phyloP scores from a whole-genome alignment of 2,329 filamentous ascomycete species.

The Fusarium hostae region DNA sequence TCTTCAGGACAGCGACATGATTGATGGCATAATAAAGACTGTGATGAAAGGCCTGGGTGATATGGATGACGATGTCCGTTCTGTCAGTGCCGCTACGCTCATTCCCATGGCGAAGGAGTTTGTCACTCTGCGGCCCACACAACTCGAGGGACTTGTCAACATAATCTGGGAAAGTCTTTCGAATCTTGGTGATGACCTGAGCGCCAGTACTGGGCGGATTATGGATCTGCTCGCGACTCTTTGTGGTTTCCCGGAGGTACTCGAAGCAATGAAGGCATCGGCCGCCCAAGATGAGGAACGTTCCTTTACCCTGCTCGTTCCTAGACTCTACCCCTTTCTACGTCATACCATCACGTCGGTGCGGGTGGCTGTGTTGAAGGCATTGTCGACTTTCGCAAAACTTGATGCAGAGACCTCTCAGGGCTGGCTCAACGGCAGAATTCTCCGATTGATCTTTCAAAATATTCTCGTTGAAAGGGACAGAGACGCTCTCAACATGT shows the following conservation, averaged over 20 bases:
- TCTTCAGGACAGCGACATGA: conserved; percentile 82
- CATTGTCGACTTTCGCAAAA: conserved; percentile 90
- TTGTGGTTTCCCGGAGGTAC: conserved; percentile 91
- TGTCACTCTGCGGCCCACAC: conserved; percentile 81
- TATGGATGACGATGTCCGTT: conserved; percentile 92
- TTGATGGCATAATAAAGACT: conserved; percentile 90
- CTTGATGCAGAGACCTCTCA: conserved; percentile 83
- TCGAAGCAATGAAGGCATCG: conserved; percentile 93
- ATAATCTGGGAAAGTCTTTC: conserved; percentile 98
- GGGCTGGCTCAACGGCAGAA: conserved; percentile 92
- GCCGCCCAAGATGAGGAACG: conserved; percentile 84
- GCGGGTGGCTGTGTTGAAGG: conserved; percentile 90
- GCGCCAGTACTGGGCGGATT: conserved; percentile 95
- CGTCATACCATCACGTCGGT: conserved; percentile 98
- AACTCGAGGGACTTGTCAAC: conserved; percentile 84
- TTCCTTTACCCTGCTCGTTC: conserved; percentile 92
- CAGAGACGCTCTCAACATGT: conserved; percentile 81
- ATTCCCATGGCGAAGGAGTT: conserved; percentile 97
- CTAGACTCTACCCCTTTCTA: conserved; percentile 93
- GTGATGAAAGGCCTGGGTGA: conserved; percentile 96
- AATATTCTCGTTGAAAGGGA: conserved; percentile 95
- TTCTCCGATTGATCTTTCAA: conserved; percentile 90
- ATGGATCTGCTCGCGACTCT: conserved; percentile 98
- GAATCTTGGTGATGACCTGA: conserved; percentile 95
- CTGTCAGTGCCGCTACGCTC: conserved; percentile 95